These are phyloP conservation scores for Podospora comata DNA, from an alignment of 495 filamentous ascomycete genomes.

Conservation along the genomic window DNA sequence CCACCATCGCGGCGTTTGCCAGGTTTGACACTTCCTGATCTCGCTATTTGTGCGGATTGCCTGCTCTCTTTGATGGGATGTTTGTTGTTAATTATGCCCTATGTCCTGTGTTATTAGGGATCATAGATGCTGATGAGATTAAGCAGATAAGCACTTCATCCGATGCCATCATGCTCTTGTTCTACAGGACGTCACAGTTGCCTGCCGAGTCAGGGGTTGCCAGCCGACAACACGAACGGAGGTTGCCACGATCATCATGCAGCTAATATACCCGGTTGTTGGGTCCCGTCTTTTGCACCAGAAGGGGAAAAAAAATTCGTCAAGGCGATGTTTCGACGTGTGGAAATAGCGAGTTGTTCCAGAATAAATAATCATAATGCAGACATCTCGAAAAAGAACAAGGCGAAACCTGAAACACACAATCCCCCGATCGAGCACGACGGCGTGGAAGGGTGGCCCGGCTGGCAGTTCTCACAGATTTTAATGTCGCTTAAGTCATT, in stretches of 20 bases:
- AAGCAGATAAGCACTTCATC: not conserved
- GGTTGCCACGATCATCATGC: not conserved
- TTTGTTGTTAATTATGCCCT: not conserved
- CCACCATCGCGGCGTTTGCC: not conserved
- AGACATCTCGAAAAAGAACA: slow-evolving; percentile 5
- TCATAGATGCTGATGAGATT: too few relatives aligned
- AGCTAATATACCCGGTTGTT: not conserved
- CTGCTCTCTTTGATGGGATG: not conserved
- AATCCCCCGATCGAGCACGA: slow-evolving; percentile 5
- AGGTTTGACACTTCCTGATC: not conserved
- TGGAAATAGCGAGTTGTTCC: not conserved
- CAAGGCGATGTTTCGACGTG: not conserved
- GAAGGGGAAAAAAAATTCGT: not conserved
- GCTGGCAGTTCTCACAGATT: slow-evolving; percentile 20
- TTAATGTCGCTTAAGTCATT: slow-evolving; percentile 44
- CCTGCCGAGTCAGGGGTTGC: too few relatives aligned
- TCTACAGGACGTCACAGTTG: not conserved
- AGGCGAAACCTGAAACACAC: slow-evolving; percentile 8
- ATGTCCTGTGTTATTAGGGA: not conserved
- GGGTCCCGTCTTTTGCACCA: too few relatives aligned
- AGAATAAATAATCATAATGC: not conserved
- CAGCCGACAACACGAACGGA: not conserved
- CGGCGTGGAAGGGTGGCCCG: slow-evolving; percentile 9
- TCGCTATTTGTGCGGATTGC: not conserved
- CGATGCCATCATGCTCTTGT: not conserved